These are phyloP conservation scores for Paramecium caudatum DNA, from an alignment of 73 alveolate genomes.

Conservation along the genomic window DNA sequence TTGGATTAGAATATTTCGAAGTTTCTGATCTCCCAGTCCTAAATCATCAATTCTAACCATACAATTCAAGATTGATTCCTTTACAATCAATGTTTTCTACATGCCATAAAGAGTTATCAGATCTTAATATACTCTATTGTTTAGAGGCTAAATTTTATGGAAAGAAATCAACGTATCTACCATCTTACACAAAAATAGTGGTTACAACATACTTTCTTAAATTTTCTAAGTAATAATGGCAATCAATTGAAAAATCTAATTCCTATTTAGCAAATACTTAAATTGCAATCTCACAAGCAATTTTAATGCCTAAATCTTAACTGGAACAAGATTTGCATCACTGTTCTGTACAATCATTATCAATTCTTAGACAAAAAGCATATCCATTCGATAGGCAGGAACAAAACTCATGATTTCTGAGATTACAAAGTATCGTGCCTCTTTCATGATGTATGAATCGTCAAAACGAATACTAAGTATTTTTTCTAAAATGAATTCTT, in stretches of 20 bases:
- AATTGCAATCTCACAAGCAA: not conserved
- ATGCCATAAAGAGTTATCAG: too few relatives aligned
- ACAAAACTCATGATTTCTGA: not conserved
- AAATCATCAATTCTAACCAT: too few relatives aligned
- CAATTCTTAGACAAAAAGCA: not conserved
- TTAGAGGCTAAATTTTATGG: not conserved
- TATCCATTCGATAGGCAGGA: not conserved
- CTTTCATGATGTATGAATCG: conserved; percentile 17
- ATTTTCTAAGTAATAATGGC: not conserved
- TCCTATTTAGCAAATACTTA: not conserved
- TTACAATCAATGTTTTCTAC: too few relatives aligned
- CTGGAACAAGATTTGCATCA: not conserved
- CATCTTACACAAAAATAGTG: not conserved
- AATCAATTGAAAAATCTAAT: not conserved
- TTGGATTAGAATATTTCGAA: too few relatives aligned
- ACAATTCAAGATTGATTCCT: too few relatives aligned
- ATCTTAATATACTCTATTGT: too few relatives aligned
- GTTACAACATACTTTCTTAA: not conserved
- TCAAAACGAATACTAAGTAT: too few relatives aligned
- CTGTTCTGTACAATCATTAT: not conserved
- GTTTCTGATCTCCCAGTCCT: too few relatives aligned
- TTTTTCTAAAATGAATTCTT: not conserved
- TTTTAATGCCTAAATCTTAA: not conserved
- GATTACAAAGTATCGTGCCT: not conserved
- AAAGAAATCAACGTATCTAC: not conserved